A percentile compares a stretch with the other conserved stretches of the same genome.
phyloP scores from a whole-genome alignment of 2,329 filamentous ascomycete species.

The Thielaviopsis populi region DNA sequence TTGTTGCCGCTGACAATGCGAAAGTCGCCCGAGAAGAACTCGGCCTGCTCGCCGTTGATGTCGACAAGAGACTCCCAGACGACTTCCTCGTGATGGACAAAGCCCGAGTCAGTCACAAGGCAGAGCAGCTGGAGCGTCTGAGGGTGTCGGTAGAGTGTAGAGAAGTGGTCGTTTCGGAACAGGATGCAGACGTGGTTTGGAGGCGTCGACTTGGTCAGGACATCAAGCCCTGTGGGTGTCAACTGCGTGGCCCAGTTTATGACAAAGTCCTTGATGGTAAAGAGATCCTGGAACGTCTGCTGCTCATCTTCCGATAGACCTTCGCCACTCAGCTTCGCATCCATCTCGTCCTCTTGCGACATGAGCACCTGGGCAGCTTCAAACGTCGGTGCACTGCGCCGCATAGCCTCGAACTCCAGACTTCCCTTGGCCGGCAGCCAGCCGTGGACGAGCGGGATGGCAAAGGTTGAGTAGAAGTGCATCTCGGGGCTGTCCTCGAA shows the following conservation, averaged over 20 bases:
- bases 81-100: slow-evolving; percentile 72
- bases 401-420: slow-evolving; percentile 52
- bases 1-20: slow-evolving; percentile 52
- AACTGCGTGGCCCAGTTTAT: slow-evolving; percentile 69
- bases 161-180: slow-evolving; percentile 95
- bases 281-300: slow-evolving; percentile 64
- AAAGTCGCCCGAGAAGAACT: slow-evolving; percentile 86
- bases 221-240: slow-evolving; percentile 63
- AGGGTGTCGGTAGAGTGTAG: slow-evolving; percentile 81
- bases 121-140: slow-evolving; percentile 60
- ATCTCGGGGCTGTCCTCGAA: slow-evolving; percentile 85
- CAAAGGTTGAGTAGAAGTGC: slow-evolving; percentile 79
- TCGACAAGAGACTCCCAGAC: slow-evolving; percentile 93
- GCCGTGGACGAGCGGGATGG: slow-evolving; percentile 77
- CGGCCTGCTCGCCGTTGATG: slow-evolving; percentile 65
- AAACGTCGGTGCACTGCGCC: slow-evolving; percentile 64
- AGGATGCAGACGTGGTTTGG: slow-evolving; percentile 77
- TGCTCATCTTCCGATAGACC: slow-evolving; percentile 61
- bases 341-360: slow-evolving; percentile 77
- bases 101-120: slow-evolving; percentile 85
- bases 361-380: slow-evolving; percentile 84
- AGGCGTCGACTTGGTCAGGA: slow-evolving; percentile 53
- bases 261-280: slow-evolving; percentile 74
- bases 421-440: slow-evolving; percentile 66
- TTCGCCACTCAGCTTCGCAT: slow-evolving; percentile 50